Evolutionary conservation across 2,329 filamentous ascomycete genomes (phyloP), one percentile per base, ranked within the genome.

Genomic region (Pseudocercospora fijiensis): DNA sequence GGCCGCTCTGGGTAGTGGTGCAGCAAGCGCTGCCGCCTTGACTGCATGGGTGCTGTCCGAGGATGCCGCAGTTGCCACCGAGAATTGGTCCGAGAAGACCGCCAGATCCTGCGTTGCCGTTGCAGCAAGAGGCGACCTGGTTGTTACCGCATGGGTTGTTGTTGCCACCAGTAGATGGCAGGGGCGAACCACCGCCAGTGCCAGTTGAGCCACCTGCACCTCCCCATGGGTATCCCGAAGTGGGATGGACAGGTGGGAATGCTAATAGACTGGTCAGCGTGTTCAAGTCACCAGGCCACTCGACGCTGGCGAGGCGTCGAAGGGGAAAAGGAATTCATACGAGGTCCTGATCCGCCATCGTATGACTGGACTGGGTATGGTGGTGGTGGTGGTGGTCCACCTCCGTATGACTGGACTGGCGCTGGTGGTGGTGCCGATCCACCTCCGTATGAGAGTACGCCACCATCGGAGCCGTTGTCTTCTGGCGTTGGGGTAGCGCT

Each of bases 401-500:
- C n/a, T 3, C 45, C 45, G 45, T 49, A 49, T 4, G 49, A 1
- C 16, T 5, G 18, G 28, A 28, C 11, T 26, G 47, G 49, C 4
- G 26, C 4, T 7, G 33, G 8, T 30, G 61, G 20, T 9, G 61
- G 33, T 22, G 33, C 9, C 4, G n/a, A 8, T 43, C n/a, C 27
- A 22, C 37, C 57, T 20, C n/a, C 26, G 5, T 45, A 45, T 27
- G 61, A 16, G 9, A 51, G 47, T 18, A 27, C 18, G 24, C 24
- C 28, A 9, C 52, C 28, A n/a, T 30, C 13, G 7, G 51, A 13
- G 45, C 45, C 30, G n/a, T 59, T 24, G 20, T 58, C 43, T 18
- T 61, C 62, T 55, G 63, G 55, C 11, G 58, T 43, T 49, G 63
- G 63, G 28, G 63, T 47, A 47, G 63, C 63, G 41, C 56, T 47